Percentiles rank a stretch among this genome's conserved stretches.
phyloP scores from a whole-genome alignment of 2,329 filamentous ascomycete species.

The Parafenestella ontariensis region DNA sequence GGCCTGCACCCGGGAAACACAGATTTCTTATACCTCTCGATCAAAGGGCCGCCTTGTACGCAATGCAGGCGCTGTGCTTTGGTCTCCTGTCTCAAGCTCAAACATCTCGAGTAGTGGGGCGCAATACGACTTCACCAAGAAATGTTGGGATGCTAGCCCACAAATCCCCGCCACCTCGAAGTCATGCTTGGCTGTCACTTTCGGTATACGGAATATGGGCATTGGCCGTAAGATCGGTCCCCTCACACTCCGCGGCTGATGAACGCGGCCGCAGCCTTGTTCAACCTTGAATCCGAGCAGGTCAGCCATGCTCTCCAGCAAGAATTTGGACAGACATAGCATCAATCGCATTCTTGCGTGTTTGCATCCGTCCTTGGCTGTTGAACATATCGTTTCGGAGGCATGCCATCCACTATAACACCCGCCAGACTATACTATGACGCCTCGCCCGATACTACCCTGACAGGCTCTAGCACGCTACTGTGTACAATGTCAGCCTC shows the following conservation, averaged over 20 bases:
- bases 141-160: slow-evolving; percentile 30
- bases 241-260: slow-evolving; percentile 39
- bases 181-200: slow-evolving; percentile 23
- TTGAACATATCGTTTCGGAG: background rate
- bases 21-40: slow-evolving; percentile 11
- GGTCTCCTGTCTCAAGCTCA: slow-evolving; percentile 20
- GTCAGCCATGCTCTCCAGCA: background rate
- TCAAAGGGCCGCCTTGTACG: slow-evolving; percentile 11
- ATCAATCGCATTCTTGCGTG: background rate
- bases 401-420: background rate
- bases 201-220: slow-evolving; percentile 34
- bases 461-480: slow-evolving; percentile 17
- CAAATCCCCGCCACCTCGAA: slow-evolving; percentile 20
- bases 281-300: slow-evolving; percentile 1
- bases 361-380: no score
- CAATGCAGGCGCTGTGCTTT: background rate
- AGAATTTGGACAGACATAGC: background rate
- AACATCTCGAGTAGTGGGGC: slow-evolving; percentile 21
- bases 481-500: slow-evolving; percentile 26
- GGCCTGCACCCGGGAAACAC: slow-evolving; percentile 20
- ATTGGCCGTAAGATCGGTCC: slow-evolving; percentile 42
- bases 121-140: slow-evolving; percentile 18
- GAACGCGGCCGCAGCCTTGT: slow-evolving; percentile 29
- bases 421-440: slow-evolving; percentile 4
- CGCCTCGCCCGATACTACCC: slow-evolving; percentile 8